Conservation (phyloP, 2,329 filamentous ascomycete species). For the Dryadomyces quercivorus region DNA sequence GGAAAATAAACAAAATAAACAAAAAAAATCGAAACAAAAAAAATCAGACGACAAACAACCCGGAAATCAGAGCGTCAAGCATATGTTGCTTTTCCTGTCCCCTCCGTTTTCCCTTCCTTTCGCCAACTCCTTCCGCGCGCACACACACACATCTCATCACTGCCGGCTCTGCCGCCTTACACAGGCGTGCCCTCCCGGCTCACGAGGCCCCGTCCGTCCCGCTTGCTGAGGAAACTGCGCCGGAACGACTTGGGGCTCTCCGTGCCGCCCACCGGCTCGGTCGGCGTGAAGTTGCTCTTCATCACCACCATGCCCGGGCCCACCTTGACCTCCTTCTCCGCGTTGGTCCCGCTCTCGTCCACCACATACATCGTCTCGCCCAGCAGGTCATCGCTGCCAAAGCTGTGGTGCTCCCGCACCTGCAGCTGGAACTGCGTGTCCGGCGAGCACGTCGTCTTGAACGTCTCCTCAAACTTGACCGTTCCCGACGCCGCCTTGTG, state of each 20-base stretch:
- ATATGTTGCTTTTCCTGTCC: not conserved
- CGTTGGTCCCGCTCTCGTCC: constrained; percentile 59
- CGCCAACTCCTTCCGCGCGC: not conserved
- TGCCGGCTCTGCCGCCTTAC: not conserved
- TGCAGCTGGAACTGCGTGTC: constrained; percentile 79
- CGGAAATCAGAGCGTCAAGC: not conserved
- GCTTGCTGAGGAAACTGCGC: constrained; percentile 44
- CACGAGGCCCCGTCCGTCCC: constrained; percentile 24
- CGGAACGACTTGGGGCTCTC: constrained; percentile 37
- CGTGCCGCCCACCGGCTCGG: constrained; percentile 17
- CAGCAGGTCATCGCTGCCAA: constrained; percentile 71
- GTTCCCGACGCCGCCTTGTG: constrained; percentile 59
- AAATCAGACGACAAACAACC: no score
- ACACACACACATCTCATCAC: not conserved
- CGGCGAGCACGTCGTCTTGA: constrained; percentile 65
- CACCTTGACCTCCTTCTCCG: constrained; percentile 62
- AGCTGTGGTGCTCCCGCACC: constrained; percentile 74
- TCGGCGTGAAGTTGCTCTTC: constrained; percentile 56
- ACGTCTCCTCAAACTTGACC: constrained; percentile 64
- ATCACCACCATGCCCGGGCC: constrained; percentile 62
- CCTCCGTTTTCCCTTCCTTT: not conserved
- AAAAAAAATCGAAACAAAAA: no score
- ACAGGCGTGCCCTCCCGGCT: constrained; percentile 33
- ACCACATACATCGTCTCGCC: constrained; percentile 85
- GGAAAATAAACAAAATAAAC: no score